phyloP scores from a whole-genome alignment of 345 rosid genomes.

The Lepidium didymum region DNA sequence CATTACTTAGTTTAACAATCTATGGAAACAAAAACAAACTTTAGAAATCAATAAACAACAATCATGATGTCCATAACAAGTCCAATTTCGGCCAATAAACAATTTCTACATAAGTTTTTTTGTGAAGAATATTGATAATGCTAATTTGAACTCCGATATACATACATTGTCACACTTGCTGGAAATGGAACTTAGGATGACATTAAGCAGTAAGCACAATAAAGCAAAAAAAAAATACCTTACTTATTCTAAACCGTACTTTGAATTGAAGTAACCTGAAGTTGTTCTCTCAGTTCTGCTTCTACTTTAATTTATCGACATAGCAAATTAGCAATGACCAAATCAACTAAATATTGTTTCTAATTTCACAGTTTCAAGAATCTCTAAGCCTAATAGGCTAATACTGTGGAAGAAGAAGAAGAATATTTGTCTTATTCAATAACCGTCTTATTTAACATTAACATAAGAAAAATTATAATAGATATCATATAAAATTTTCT shows the following conservation, averaged over 20 bases:
- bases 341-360: too few species aligned
- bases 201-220: background rate
- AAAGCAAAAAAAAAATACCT: background rate
- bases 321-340: too few species aligned
- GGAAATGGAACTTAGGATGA: background rate
- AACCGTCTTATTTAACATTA: too few species aligned
- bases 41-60: background rate
- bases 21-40: background rate
- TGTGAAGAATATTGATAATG: background rate
- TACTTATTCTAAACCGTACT: background rate
- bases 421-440: too few species aligned
- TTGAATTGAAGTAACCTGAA: background rate
- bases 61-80: too few species aligned
- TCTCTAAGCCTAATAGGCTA: too few species aligned
- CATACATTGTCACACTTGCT: background rate
- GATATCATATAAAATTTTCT: too few species aligned
- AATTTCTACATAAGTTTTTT: background rate
- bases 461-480: too few species aligned
- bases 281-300: background rate
- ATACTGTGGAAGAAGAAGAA: too few species aligned
- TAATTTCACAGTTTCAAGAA: too few species aligned
- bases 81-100: background rate
- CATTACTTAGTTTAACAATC: background rate
- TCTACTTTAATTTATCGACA: background rate
- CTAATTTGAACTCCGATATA: background rate